A percentile compares a stretch with the other conserved stretches of the same genome.
Evolutionary conservation across 176 grass and related monocot species (phyloP).

Genomic region (Juncus effusus): DNA sequence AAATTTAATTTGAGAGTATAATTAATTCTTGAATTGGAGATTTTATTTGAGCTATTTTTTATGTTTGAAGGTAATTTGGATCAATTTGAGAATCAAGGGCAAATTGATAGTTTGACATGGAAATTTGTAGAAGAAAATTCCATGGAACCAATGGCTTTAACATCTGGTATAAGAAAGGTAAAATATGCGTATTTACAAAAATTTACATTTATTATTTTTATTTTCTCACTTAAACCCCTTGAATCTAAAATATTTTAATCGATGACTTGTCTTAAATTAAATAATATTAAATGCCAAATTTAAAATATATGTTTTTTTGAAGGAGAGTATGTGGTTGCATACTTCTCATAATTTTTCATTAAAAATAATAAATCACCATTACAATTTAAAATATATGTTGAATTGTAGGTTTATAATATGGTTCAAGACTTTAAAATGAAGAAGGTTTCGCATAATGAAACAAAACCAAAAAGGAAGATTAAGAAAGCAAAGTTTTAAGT

Average conservation of each 20-base stretch:
- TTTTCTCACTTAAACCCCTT: not conserved
- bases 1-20: no score
- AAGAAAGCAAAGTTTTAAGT: constrained; percentile 21
- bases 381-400: not conserved
- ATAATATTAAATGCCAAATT: not conserved
- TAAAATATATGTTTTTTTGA: not conserved
- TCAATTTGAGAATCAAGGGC: constrained; percentile 28
- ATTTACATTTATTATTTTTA: not conserved
- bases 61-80: constrained; percentile 40
- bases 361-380: not conserved
- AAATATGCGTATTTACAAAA: not conserved
- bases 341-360: not conserved
- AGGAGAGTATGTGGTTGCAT: not conserved
- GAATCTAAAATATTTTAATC: not conserved
- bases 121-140: constrained; percentile 45
- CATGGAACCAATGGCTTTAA: constrained; percentile 66
- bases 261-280: not conserved
- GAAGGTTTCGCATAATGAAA: constrained; percentile 17
- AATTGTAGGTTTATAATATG: constrained; percentile 84
- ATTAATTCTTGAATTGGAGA: not conserved
- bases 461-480: constrained; percentile 38
- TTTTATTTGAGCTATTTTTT: not conserved
- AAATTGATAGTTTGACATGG: constrained; percentile 30
- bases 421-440: constrained; percentile 56
- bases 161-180: constrained; percentile 89